A percentile compares a stretch with the other conserved stretches of the same genome.
These are phyloP conservation scores for Saturnispora serradocipensis DNA, from an alignment of 805 yeast genomes.

Conservation along the genomic window DNA sequence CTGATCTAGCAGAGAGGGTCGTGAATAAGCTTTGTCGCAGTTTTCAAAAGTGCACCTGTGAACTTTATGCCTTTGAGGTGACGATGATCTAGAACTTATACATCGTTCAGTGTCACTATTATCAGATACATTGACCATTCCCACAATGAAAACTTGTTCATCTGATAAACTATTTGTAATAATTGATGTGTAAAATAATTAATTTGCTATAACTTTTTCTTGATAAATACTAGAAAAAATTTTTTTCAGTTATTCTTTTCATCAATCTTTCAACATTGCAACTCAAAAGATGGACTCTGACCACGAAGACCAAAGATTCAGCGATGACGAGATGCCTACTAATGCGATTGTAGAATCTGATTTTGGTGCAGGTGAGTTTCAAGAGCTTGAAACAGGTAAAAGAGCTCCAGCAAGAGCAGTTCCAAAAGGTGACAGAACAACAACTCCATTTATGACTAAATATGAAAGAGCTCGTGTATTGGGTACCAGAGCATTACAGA, in stretches of 20 bases:
- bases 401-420: constrained; percentile 50
- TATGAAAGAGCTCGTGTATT: constrained; percentile 96
- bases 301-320: constrained; percentile 14
- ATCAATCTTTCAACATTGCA: neutral
- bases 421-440: constrained; percentile 78
- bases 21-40: constrained; percentile 67
- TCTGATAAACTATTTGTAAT: neutral
- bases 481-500: constrained; percentile 96
- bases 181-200: neutral
- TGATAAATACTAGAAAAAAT: neutral
- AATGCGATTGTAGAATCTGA: constrained; percentile 47
- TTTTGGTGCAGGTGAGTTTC: constrained; percentile 30
- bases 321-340: constrained; percentile 43
- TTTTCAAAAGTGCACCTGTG: constrained; percentile 55
- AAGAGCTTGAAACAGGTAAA: constrained; percentile 31
- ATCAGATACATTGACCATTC: neutral
- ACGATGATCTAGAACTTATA: constrained; percentile 23
- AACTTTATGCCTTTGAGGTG: constrained; percentile 43
- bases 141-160: constrained; percentile 5
- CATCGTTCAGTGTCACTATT: neutral
- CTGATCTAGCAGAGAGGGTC: constrained; percentile 77
- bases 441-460: constrained; percentile 98
- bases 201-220: neutral
- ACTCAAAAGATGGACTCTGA: constrained; percentile 5
- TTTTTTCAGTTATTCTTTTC: constrained; percentile 9